A percentile compares a stretch with the other conserved stretches of the same genome.
Evolutionary conservation across 2,329 filamentous ascomycete genomes (phyloP).

Genomic region (Colletotrichum sp.): DNA sequence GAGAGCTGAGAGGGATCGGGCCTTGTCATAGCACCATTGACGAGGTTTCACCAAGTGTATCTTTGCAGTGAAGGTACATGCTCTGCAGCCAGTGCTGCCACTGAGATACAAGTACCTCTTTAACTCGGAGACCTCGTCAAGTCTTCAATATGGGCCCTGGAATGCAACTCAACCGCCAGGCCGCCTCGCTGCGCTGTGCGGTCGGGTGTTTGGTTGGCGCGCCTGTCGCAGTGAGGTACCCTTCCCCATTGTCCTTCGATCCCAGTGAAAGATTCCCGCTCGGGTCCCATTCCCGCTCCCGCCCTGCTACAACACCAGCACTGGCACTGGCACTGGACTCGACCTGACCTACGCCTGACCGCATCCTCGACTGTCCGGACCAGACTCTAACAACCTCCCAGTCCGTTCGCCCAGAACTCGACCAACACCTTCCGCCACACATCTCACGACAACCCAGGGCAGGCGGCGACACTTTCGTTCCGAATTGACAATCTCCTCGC

Average conservation of each 20-base stretch:
- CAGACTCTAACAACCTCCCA: not conserved
- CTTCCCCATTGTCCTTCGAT: constrained; percentile 7
- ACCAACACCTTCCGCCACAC: not conserved
- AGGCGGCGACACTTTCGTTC: not conserved
- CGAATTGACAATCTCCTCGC: not conserved
- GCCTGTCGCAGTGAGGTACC: not conserved
- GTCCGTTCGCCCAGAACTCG: not conserved
- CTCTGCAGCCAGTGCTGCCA: fast-evolving
- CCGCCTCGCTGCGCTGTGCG: not conserved
- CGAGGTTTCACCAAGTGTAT: not conserved
- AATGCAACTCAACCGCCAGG: constrained; percentile 3
- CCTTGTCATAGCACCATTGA: constrained; percentile 4
- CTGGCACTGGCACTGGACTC: constrained; percentile 4
- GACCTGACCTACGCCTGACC: constrained; percentile 15
- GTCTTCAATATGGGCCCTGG: not conserved
- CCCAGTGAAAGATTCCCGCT: constrained; percentile 16
- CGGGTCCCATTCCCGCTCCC: constrained; percentile 16
- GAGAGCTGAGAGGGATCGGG: constrained; percentile 16
- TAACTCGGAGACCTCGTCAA: not conserved
- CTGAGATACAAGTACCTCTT: not conserved
- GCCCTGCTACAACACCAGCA: constrained; percentile 17
- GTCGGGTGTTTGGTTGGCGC: constrained; percentile 1
- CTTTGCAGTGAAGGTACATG: not conserved
- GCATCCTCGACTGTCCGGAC: constrained; percentile 6
- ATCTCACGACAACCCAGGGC: not conserved